phyloP scores from a whole-genome alignment of 805 yeast species.

The Ogataea degrootiae region DNA sequence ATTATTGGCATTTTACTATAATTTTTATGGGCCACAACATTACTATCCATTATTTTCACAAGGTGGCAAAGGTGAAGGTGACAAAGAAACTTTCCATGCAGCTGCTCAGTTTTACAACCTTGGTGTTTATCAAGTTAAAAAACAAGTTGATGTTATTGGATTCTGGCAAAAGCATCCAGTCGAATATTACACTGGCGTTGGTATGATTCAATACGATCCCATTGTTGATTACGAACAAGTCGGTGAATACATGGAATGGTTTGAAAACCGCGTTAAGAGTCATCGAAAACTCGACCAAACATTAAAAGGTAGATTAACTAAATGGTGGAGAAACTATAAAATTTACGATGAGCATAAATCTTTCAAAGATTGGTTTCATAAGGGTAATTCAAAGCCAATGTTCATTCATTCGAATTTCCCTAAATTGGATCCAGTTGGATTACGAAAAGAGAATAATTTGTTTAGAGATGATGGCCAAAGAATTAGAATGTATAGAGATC shows the following conservation, averaged over 20 bases:
- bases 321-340: constrained; percentile 12
- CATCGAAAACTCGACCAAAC: constrained; percentile 5
- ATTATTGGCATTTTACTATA: constrained; percentile 47
- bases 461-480: constrained; percentile 16
- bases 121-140: constrained; percentile 46
- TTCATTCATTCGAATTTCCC: constrained; percentile 54
- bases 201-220: constrained; percentile 56
- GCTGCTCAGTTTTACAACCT: constrained; percentile 42
- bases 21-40: constrained; percentile 45
- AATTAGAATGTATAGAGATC: constrained; percentile 27
- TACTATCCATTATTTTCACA: constrained; percentile 44
- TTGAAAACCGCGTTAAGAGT: constrained; percentile 3
- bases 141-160: constrained; percentile 46
- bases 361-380: constrained; percentile 20
- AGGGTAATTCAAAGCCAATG: constrained; percentile 25
- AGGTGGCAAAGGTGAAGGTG: constrained; percentile 52
- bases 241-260: constrained; percentile 16
- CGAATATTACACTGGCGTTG: constrained; percentile 41
- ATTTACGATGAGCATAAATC: constrained; percentile 11
- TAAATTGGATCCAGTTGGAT: constrained; percentile 42
- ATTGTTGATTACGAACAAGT: constrained; percentile 33
- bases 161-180: constrained; percentile 29
- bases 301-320: constrained; percentile 4
- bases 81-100: constrained; percentile 54
- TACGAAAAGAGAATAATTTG: constrained; percentile 34